phyloP scores from a whole-genome alignment of 768 basidiomycete genomes.

The Postia placenta region DNA sequence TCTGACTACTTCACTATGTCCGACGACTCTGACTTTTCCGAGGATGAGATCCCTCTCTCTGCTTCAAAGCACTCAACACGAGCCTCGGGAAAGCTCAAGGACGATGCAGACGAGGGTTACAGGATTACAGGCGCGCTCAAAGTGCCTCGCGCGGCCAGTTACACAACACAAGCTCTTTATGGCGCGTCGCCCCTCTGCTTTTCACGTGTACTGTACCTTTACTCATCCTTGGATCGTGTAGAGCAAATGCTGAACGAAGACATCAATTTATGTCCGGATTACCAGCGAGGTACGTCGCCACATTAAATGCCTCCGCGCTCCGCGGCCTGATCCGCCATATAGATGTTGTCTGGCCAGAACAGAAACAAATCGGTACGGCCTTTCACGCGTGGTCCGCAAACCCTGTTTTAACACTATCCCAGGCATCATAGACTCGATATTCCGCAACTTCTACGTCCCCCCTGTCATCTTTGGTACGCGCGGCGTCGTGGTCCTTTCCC shows the following conservation, averaged over 20 bases:
- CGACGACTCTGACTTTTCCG: slow-evolving; percentile 23
- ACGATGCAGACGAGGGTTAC: slow-evolving; percentile 7
- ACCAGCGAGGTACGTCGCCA: slow-evolving; percentile 54
- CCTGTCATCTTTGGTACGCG: slow-evolving; percentile 67
- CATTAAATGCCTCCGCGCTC: neutral
- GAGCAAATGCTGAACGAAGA: slow-evolving; percentile 61
- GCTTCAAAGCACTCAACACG: neutral
- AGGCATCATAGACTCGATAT: slow-evolving; percentile 68
- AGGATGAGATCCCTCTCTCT: slow-evolving; percentile 13
- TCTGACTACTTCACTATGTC: too few species aligned
- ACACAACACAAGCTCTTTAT: slow-evolving; percentile 27
- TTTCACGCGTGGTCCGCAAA: too few species aligned
- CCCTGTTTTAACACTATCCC: too few species aligned
- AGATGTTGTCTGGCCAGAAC: slow-evolving; percentile 79
- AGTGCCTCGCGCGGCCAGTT: slow-evolving; percentile 21
- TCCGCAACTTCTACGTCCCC: slow-evolving; percentile 76
- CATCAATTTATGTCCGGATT: slow-evolving; percentile 70
- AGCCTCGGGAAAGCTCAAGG: neutral
- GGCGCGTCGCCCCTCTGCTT: too few species aligned
- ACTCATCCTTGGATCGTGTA: slow-evolving; percentile 22
- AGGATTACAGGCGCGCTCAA: slow-evolving; percentile 19
- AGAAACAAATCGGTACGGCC: slow-evolving; percentile 59
- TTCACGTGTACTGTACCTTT: neutral
- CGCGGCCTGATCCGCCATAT: too few species aligned
- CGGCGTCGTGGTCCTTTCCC: neutral